Evolutionary conservation across 345 rosid genomes (phyloP).

Genomic region (Jatropha curcas): DNA sequence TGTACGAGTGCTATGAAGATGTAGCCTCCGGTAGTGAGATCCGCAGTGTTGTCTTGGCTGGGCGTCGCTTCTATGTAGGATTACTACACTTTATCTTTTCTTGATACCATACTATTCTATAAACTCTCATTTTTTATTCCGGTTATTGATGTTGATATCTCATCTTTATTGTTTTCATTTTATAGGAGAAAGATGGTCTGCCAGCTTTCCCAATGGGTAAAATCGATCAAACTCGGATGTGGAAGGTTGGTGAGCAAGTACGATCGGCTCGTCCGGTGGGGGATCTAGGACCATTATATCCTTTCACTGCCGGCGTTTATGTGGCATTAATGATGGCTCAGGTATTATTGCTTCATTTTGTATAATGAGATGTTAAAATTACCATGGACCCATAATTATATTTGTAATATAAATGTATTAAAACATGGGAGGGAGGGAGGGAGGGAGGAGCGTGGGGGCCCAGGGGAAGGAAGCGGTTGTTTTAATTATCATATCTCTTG

Average conservation of each 20-base stretch:
- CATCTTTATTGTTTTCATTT: neutral
- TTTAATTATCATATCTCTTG: neutral
- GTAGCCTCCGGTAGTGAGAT: constrained; percentile 83
- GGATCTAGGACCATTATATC: constrained; percentile 76
- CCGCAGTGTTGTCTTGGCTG: constrained; percentile 87
- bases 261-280: constrained; percentile 61
- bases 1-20: constrained; percentile 91
- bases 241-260: constrained; percentile 92
- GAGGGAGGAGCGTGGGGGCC: too few species aligned
- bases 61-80: constrained; percentile 82
- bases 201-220: constrained; percentile 97
- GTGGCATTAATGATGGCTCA: constrained; percentile 96
- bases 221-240: constrained; percentile 91
- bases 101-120: neutral
- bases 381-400: too few species aligned
- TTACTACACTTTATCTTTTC: neutral
- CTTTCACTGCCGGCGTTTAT: constrained; percentile 89
- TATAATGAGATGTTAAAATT: neutral
- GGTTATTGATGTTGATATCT: neutral
- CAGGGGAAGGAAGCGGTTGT: too few species aligned
- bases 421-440: too few species aligned
- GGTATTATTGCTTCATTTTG: constrained; percentile 34
- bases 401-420: too few species aligned
- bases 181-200: constrained; percentile 87
- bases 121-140: neutral